phyloP scores from a whole-genome alignment of 805 yeast species.

The Saturnispora dispora region DNA sequence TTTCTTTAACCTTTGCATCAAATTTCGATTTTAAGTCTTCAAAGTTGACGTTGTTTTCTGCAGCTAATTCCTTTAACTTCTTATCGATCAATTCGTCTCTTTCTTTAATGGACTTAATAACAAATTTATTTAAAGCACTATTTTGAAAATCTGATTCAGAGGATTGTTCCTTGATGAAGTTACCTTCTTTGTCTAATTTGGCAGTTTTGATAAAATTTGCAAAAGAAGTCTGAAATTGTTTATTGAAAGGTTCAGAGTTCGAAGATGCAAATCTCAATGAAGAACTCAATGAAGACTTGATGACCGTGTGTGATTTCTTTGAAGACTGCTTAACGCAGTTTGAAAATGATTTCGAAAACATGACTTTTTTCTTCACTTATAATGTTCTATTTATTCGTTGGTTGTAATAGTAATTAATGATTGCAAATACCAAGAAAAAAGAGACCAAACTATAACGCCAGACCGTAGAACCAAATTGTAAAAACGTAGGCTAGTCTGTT shows the following conservation, averaged over 20 bases:
- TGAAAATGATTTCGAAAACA: constrained; percentile 10
- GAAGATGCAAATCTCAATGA: not conserved
- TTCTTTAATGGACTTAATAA: constrained; percentile 14
- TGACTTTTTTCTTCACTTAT: not conserved
- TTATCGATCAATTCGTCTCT: constrained; percentile 19
- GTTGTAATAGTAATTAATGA: not conserved
- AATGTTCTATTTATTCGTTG: not conserved
- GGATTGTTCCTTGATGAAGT: constrained; percentile 16
- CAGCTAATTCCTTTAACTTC: constrained; percentile 20
- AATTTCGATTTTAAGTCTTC: constrained; percentile 17
- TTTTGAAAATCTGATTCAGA: constrained; percentile 17
- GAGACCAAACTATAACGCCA: not conserved
- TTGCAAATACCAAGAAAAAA: too few relatives aligned
- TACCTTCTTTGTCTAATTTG: constrained; percentile 21
- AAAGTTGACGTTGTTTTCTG: constrained; percentile 14
- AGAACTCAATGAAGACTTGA: not conserved
- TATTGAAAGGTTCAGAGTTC: constrained; percentile 3
- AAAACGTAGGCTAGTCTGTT: not conserved
- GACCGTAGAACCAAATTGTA: not conserved
- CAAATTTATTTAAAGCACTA: constrained; percentile 17
- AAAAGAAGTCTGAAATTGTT: constrained; percentile 10
- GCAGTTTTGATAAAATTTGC: constrained; percentile 8
- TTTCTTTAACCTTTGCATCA: constrained; percentile 17
- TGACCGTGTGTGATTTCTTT: not conserved
- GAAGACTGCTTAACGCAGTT: constrained; percentile 2